Evolutionary conservation across 2,329 filamentous ascomycete genomes (phyloP), one percentile per base, ranked within the genome.

Genomic region (Eutypella sp.): DNA sequence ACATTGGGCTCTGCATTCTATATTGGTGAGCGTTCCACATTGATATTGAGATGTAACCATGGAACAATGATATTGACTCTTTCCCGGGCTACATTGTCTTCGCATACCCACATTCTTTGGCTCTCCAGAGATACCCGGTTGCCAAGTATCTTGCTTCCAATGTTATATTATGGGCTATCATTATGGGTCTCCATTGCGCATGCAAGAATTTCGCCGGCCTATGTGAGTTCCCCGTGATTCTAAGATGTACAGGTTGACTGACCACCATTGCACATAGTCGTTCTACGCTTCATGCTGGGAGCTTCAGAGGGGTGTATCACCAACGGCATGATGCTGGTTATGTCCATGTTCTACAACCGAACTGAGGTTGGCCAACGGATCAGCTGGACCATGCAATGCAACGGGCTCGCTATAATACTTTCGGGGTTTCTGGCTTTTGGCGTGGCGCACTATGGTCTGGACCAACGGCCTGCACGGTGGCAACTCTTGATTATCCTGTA

Each of bases 301-400:
- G 45, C 39, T 15, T 47, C 40, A 3, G 45, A 43, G 20, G 40
- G 45, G 3, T 47, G 45, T 11, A 37, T 40, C n/a, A 47, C 40
- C 8, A 47, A 42, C 24, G 36, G 38, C 6, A 11, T 47, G 20
- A 43, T 47, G 40, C 15, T 47, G 13, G 19, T 43, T 19, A 43
- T 34, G 5, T 47, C 45, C 22, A 43, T 47, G 45, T 43, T 47
- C 34, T 47, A 47, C 40, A 43, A 47, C 13, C 45, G 40, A n/a
- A 47, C 45, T 34, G 40, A 47, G 45, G 23, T 33, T 3, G 40
- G 40, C 24, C 20, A 47, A 23, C 45, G 45, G 4, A 38, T 43
- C 25, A 36, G 45, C 23, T 47, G 45, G 45, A 47, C 40, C 13
- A 19, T 47, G 18, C 45, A 47, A 25, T 38, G 40, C 40, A 47